Evolutionary conservation across 495 filamentous ascomycete genomes (phyloP), one percentile per base, ranked within the genome.

Genomic region (Podospora tetraspora): DNA sequence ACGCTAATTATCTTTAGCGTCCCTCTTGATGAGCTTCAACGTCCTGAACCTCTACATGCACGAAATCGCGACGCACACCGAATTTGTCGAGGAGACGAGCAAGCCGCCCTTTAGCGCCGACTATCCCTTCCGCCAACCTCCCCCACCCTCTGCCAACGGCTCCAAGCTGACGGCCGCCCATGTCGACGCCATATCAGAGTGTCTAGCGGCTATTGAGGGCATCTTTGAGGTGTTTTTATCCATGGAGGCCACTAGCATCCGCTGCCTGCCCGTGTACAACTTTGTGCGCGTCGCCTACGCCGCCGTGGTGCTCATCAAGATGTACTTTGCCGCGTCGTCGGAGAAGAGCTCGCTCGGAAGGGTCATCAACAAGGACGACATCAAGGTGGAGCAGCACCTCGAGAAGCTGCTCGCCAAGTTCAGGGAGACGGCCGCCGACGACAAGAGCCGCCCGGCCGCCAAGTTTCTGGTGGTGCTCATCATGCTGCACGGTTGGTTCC

Each of bases 261-360:
- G 89, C 66, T 88, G 82, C 19, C 74, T 97, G 13, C 93, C 94
- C 10, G 89, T 95, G 3, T 86, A 91, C 69, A 87, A 86, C 61
- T 88, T 92, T 70, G 91, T 94, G 57, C 89, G 93, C 16, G 87
- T 92, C 56, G 86, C 91, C 30, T 96, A 80, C 66, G 90, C 92
- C 6, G 85, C 90, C 23, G 88, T 97, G n/a, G 86, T 93, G 21
- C 78, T 97, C 21, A 92, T 97, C 75, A 97, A 96, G 73, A 86
- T 97, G 68, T 92, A 92, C 77, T 91, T 92, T 62, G 88, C 91
- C 3, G 89, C 92, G 11, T 88, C 85, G 13, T 83, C 86, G 12
- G 84, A 91, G 0, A 79, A 87, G 59, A 87, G 87, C 24, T 89
- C 90, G 71, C 80, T 97, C 1, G 90, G 90, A 4, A 90, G 88